These are phyloP conservation scores for Daedaleopsis nitida DNA, from an alignment of 768 basidiomycete genomes.

Conservation along the genomic window DNA sequence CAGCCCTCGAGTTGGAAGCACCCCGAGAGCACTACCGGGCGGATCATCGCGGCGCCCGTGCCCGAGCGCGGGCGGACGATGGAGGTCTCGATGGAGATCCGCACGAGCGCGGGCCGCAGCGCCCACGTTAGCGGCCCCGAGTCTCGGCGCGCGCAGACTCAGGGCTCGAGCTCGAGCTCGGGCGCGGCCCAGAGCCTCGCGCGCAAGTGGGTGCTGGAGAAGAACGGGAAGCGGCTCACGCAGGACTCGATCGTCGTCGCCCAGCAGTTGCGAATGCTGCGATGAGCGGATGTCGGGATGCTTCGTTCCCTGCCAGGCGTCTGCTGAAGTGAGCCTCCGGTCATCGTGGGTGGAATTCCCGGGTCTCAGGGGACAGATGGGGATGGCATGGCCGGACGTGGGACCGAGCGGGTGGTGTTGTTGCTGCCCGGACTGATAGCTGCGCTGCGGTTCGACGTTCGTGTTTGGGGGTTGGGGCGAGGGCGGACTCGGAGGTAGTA, in stretches of 20 bases:
- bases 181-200: not conserved
- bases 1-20: not conserved
- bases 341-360: too few species aligned
- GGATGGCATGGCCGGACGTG: too few species aligned
- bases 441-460: too few species aligned
- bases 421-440: too few species aligned
- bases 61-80: conserved; percentile 6
- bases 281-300: conserved; percentile 1
- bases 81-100: conserved; percentile 2
- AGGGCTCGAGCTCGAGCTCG: not conserved
- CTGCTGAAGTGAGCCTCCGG: not conserved
- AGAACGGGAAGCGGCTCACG: conserved; percentile 21
- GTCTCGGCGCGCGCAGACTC: not conserved
- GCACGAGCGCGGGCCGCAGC: not conserved
- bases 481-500: too few species aligned
- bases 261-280: conserved; percentile 20
- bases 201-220: conserved; percentile 21
- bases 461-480: too few species aligned
- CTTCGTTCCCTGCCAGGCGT: too few species aligned
- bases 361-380: too few species aligned
- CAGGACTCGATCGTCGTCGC: conserved; percentile 17
- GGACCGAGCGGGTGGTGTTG: too few species aligned
- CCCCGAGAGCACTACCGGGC: not conserved
- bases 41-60: not conserved
- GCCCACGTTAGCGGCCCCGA: not conserved